Conservation (phyloP, 2,329 filamentous ascomycete species). For the Penicillium sp. region DNA sequence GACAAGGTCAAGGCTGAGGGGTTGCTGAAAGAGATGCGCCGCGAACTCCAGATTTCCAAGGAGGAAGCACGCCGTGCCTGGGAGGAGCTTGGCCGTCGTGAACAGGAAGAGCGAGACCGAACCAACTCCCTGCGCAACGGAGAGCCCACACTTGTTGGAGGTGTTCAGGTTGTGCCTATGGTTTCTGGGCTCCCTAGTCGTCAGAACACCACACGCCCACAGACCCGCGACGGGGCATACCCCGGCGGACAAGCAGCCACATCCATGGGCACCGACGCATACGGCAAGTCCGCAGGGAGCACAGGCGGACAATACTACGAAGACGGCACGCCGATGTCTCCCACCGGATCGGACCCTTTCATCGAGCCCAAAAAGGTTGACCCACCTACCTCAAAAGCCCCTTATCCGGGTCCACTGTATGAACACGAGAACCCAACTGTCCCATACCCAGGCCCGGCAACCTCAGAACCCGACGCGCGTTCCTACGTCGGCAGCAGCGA, state of each 20-base stretch:
- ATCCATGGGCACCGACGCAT: constrained; percentile 25
- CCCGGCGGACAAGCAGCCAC: constrained; percentile 28
- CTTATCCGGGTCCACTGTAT: constrained; percentile 30
- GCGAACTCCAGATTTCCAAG: constrained; percentile 87
- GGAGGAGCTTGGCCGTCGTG: constrained; percentile 88
- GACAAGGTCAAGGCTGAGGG: constrained; percentile 65
- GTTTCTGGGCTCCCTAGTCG: constrained; percentile 58
- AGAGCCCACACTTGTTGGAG: constrained; percentile 78
- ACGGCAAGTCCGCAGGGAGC: constrained; percentile 17
- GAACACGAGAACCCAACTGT: constrained; percentile 30
- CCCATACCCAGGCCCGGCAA: constrained; percentile 29
- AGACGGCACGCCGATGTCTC: constrained; percentile 39
- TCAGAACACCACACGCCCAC: constrained; percentile 38
- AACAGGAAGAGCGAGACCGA: constrained; percentile 84
- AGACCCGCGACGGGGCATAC: constrained; percentile 41
- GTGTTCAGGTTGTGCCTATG: constrained; percentile 93
- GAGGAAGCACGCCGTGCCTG: constrained; percentile 91
- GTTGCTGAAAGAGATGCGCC: constrained; percentile 77
- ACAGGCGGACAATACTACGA: constrained; percentile 46
- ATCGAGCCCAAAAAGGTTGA: constrained; percentile 38
- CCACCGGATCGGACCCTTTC: constrained; percentile 56
- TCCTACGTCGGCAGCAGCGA: constrained; percentile 51
- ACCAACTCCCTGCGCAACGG: constrained; percentile 78
- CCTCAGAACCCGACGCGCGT: constrained; percentile 41
- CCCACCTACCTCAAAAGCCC: constrained; percentile 24